A percentile compares a stretch with the other conserved stretches of the same genome.
Conservation (phyloP, 257 asterid genomes). For the Solanum arcanum region DNA sequence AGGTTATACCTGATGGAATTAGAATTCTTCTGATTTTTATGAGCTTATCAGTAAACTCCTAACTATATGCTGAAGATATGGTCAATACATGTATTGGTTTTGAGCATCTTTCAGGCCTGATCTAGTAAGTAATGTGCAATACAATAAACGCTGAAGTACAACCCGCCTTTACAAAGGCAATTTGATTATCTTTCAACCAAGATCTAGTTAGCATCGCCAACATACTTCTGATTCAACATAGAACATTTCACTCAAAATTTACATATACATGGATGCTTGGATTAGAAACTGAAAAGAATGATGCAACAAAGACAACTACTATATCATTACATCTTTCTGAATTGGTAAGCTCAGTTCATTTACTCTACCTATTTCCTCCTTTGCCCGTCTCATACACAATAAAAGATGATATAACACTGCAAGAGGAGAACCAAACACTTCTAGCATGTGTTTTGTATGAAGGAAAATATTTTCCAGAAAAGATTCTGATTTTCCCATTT, state of each 20-base stretch:
- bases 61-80: neutral
- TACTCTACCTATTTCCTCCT: neutral
- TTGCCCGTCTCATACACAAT: neutral
- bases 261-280: neutral
- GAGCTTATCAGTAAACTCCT: neutral
- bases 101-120: neutral
- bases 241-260: neutral
- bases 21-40: neutral
- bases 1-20: neutral
- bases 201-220: neutral
- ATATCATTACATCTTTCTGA: neutral
- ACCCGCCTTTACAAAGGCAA: neutral
- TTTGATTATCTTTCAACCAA: neutral
- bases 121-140: neutral
- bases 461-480: neutral
- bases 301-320: neutral
- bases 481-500: neutral
- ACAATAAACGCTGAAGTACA: neutral
- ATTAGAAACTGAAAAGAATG: neutral
- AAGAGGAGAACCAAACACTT: neutral
- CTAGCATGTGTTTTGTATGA: neutral
- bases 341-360: neutral
- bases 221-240: neutral
- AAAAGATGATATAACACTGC: neutral
- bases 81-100: neutral